These are phyloP conservation scores for Lentinula sp. DNA, from an alignment of 768 basidiomycete genomes.

Conservation along the genomic window DNA sequence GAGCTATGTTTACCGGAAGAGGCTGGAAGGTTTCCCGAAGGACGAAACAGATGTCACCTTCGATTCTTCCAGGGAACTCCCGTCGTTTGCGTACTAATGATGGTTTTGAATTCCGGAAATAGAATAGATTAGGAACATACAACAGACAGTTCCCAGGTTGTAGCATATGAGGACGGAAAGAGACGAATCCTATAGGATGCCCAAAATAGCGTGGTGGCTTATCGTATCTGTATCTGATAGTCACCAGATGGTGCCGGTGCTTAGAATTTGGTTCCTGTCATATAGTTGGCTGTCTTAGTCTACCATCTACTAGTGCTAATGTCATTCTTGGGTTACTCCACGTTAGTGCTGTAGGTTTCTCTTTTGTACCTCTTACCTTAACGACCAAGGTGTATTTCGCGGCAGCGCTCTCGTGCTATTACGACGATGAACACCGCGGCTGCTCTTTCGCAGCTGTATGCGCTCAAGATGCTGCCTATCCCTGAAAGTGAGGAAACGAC, in stretches of 20 bases:
- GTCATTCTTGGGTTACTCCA: not conserved
- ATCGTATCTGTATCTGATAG: not conserved
- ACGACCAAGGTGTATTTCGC: not conserved
- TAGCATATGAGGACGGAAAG: not conserved
- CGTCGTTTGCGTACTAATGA: too few relatives aligned
- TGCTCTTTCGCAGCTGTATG: constrained; percentile 2
- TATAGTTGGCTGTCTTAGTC: too few relatives aligned
- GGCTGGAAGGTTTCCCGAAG: too few relatives aligned
- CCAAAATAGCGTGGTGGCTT: not conserved
- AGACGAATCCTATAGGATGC: not conserved
- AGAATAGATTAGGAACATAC: too few relatives aligned
- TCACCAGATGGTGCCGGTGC: not conserved
- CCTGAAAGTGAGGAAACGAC: constrained; percentile 1
- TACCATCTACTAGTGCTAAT: not conserved
- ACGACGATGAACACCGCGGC: constrained; percentile 1
- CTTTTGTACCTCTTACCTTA: not conserved
- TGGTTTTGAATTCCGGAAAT: too few relatives aligned
- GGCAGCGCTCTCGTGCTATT: not conserved
- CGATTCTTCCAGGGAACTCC: too few relatives aligned
- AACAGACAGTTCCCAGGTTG: not conserved
- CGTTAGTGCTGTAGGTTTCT: too few relatives aligned
- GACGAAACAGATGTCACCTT: too few relatives aligned
- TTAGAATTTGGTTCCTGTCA: not conserved
- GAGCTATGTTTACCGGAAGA: not conserved
- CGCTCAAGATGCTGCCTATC: constrained; percentile 3